Evolutionary conservation across 257 asterid species (phyloP), one percentile per base, ranked within the genome.

Genomic region (Verbascum thapsus): DNA sequence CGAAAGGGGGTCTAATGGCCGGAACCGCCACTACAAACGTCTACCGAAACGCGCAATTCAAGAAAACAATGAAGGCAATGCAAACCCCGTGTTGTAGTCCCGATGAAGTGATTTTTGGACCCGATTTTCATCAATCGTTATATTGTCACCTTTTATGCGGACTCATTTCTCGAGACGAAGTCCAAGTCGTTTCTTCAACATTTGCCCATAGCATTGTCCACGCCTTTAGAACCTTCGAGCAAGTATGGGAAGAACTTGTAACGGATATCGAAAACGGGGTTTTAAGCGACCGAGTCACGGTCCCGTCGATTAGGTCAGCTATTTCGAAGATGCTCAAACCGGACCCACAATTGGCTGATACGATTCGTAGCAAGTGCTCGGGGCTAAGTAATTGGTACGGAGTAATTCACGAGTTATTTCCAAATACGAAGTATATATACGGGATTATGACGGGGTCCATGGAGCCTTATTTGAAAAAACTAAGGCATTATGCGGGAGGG

Each of bases 371-470:
- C 43, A 87, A 76, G 78, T 80, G 86, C 35, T 34, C 37, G 34
- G 83, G 88, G 10, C 60, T 92, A 34, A 87, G 86, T 61, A 84
- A 84, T 49, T 87, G 94, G 95, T 83, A 87, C 44, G 97, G 95
- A 6, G 48, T 94, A 51, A 87, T 94, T 43, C 82, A 67, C 0
- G 94, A 68, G 66, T 62, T 87, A 10, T 87, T 94, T 71, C 99
- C 99, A 3, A 84, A 82, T 34, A 75, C 82, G 6, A 82, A 76
- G 74, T 94, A 90, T 59, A 72, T 94, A 8, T 87, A 89, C 1
- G 97, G 97, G 40, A 87, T 94, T 60, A 94, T 90, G 96, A 94
- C 99, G 0, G 99, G 99, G 3, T 87, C 97, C 6, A 94, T 94
- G 99, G 99, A 87, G 51, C 99, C 94, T 3, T 94, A 94, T 67